These are phyloP conservation scores for Lichenothelia convexa DNA, from an alignment of 495 filamentous ascomycete genomes.

Conservation along the genomic window DNA sequence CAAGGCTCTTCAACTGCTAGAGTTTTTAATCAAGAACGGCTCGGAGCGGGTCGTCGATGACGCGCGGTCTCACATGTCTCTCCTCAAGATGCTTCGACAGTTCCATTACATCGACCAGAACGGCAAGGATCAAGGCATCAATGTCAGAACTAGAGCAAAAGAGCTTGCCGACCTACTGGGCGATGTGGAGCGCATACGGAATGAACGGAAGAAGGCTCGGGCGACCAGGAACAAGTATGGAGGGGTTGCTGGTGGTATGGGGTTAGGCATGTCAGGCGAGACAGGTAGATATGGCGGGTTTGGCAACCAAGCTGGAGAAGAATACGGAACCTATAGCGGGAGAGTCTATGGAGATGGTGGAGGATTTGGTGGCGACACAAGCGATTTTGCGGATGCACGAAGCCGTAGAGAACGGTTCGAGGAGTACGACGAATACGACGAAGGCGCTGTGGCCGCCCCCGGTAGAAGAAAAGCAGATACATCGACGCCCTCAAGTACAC, in stretches of 20 bases:
- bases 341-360: slow-evolving; percentile 86
- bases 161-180: slow-evolving; percentile 83
- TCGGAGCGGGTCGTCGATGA: slow-evolving; percentile 97
- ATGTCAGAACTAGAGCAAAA: slow-evolving; percentile 90
- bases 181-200: slow-evolving; percentile 82
- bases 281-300: slow-evolving; percentile 70
- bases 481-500: slow-evolving; percentile 22
- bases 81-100: slow-evolving; percentile 95
- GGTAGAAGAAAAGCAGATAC: slow-evolving; percentile 29
- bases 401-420: slow-evolving; percentile 63
- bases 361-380: slow-evolving; percentile 55
- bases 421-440: slow-evolving; percentile 93
- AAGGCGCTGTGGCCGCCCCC: slow-evolving; percentile 37
- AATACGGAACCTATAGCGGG: slow-evolving; percentile 60
- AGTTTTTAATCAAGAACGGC: slow-evolving; percentile 96
- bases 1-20: slow-evolving; percentile 76
- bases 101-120: slow-evolving; percentile 96
- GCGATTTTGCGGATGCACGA: slow-evolving; percentile 50
- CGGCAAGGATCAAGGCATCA: slow-evolving; percentile 95
- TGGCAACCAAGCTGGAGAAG: slow-evolving; percentile 48
- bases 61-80: slow-evolving; percentile 79
- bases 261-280: slow-evolving; percentile 26
- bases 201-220: slow-evolving; percentile 87
- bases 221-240: slow-evolving; percentile 82
- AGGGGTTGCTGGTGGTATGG: slow-evolving; percentile 69